These are phyloP conservation scores for Sphagnum tenellum DNA, from an alignment of 225 moss, liverwort and hornwort species.

Conservation along the genomic window DNA sequence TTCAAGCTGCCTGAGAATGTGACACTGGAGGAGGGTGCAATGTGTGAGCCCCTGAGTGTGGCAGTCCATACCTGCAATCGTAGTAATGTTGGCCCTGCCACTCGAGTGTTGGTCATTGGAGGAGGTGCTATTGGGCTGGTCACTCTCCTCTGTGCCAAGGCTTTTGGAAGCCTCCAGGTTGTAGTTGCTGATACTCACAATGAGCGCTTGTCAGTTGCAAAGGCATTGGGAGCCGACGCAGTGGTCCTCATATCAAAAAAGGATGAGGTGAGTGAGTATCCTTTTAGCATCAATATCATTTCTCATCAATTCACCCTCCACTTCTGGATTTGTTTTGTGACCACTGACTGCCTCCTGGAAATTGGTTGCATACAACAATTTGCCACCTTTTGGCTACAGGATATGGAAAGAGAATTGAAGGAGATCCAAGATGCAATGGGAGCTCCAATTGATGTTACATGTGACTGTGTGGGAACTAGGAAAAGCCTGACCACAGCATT, in stretches of 20 bases:
- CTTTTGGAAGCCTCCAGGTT: constrained; percentile 65
- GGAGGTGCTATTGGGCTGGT: constrained; percentile 84
- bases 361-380: no score
- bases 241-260: constrained; percentile 37
- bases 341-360: no score
- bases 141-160: constrained; percentile 53
- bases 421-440: constrained; percentile 40
- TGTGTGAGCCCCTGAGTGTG: constrained; percentile 91
- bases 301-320: no score
- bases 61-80: constrained; percentile 84
- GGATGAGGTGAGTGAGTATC: constrained; percentile 20
- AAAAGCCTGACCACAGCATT: constrained; percentile 57
- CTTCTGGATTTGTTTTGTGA: no score
- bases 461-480: constrained; percentile 63
- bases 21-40: constrained; percentile 84
- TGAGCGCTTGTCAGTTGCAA: constrained; percentile 56
- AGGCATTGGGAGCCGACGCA: constrained; percentile 59
- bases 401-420: constrained; percentile 39
- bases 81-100: constrained; percentile 42
- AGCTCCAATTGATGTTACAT: constrained; percentile 40
- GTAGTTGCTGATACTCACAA: constrained; percentile 54
- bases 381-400: constrained; percentile 19
- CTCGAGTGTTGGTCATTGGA: constrained; percentile 60
- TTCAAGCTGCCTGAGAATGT: constrained; percentile 88
- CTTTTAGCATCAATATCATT: no score